Conservation (phyloP, 352 stramenopile genomes). For the Phytopythium kandeliae region DNA sequence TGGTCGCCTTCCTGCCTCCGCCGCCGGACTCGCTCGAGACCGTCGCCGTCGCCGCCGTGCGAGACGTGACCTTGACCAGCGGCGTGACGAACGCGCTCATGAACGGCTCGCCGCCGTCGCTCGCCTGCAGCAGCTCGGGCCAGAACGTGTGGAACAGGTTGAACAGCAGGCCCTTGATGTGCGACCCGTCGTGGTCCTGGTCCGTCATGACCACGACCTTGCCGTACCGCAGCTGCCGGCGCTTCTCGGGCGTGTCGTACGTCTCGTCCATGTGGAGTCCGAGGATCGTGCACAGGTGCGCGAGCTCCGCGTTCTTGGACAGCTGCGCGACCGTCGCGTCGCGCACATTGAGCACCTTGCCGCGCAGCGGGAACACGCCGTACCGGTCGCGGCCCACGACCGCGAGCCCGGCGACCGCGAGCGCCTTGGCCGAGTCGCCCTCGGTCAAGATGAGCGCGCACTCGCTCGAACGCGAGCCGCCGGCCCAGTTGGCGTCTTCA, state of each 20-base stretch:
- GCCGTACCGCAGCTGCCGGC: conserved; percentile 94
- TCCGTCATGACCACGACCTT: conserved; percentile 99
- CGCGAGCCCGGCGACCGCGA: conserved; percentile 97
- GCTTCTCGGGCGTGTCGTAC: conserved; percentile 92
- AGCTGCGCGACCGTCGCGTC: conserved; percentile 83
- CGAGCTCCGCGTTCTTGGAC: conserved; percentile 93
- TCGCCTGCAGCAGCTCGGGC: conserved; percentile 87
- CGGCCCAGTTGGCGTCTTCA: conserved; percentile 98
- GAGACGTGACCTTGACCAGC: conserved; percentile 96
- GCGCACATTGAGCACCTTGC: conserved; percentile 92
- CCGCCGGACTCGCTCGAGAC: conserved; percentile 14
- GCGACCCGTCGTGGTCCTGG: conserved; percentile 98
- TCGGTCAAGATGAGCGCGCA: conserved; percentile 99
- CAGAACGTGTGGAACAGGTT: conserved; percentile 99
- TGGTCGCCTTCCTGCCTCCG: conserved; percentile 6
- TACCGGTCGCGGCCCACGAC: conserved; percentile 98
- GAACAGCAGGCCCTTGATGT: conserved; percentile 99
- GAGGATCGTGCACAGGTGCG: conserved; percentile 97
- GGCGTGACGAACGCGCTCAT: conserved; percentile 99
- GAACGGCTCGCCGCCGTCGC: conserved; percentile 88
- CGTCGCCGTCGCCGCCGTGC: conserved; percentile 73
- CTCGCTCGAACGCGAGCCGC: conserved; percentile 87
- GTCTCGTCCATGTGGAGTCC: conserved; percentile 95
- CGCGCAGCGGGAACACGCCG: conserved; percentile 98
- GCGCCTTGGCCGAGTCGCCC: conserved; percentile 98